Evolutionary conservation across 2,329 filamentous ascomycete species (phyloP).

Genomic region (Exophiala bonariae): DNA sequence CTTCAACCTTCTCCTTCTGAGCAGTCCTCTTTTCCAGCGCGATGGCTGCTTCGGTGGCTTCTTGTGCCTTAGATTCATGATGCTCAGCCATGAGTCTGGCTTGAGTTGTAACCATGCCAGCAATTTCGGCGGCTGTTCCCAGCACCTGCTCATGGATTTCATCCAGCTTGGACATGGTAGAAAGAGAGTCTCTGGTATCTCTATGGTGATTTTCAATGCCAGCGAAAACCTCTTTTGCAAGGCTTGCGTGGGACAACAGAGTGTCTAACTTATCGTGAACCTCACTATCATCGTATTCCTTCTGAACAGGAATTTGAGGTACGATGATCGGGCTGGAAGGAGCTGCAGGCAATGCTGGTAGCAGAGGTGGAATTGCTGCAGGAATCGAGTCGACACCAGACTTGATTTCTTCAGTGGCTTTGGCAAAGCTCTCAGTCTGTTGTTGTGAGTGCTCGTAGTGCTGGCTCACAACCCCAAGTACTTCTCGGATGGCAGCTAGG

Average conservation of each 20-base stretch:
- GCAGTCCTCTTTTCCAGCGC: conserved; percentile 74
- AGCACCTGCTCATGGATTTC: conserved; percentile 86
- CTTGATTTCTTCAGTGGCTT: conserved; percentile 62
- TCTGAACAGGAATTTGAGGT: conserved; percentile 29
- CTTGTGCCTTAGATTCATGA: conserved; percentile 74
- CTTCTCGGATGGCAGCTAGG: conserved; percentile 79
- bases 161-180: conserved; percentile 79
- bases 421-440: conserved; percentile 84
- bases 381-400: conserved; percentile 53
- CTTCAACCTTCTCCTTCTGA: conserved; percentile 64
- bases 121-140: conserved; percentile 79
- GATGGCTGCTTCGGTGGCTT: conserved; percentile 75
- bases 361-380: conserved; percentile 55
- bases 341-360: conserved; percentile 50
- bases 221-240: conserved; percentile 44
- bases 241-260: conserved; percentile 40
- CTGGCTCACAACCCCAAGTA: conserved; percentile 77
- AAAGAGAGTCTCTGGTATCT: conserved; percentile 67
- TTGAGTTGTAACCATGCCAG: conserved; percentile 76
- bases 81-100: conserved; percentile 73
- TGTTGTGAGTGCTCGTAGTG: conserved; percentile 90
- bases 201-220: conserved; percentile 63
- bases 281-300: conserved; percentile 61
- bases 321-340: conserved; percentile 26
- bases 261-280: conserved; percentile 61